These are phyloP conservation scores for Ramaria sp. DNA, from an alignment of 768 basidiomycete genomes.

Conservation along the genomic window DNA sequence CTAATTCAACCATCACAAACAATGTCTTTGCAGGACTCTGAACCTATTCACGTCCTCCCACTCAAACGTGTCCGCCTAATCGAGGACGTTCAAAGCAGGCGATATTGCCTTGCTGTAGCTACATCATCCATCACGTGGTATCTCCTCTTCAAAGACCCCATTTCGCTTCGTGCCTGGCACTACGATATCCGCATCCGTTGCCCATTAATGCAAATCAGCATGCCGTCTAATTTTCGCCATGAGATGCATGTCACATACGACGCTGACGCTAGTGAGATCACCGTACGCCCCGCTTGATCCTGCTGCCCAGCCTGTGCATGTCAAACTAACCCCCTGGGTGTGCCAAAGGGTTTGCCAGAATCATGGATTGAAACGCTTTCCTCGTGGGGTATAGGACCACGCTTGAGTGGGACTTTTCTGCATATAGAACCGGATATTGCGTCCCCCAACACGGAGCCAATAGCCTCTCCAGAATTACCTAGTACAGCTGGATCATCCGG, in stretches of 20 bases:
- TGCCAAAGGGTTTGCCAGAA: constrained; percentile 2
- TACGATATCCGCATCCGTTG: constrained; percentile 1
- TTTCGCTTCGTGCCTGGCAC: background rate
- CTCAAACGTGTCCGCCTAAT: background rate
- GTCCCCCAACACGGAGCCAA: background rate
- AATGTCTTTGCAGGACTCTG: background rate
- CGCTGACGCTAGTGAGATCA: background rate
- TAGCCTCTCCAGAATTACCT: background rate
- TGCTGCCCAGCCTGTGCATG: background rate
- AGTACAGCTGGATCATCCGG: background rate
- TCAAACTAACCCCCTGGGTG: background rate
- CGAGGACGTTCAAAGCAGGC: too few relatives aligned
- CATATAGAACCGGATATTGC: background rate
- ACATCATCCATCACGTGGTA: constrained; percentile 5
- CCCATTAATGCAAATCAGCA: constrained; percentile 5
- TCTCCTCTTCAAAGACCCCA: background rate
- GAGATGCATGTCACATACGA: constrained; percentile 6
- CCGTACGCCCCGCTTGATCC: background rate
- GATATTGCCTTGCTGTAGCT: background rate
- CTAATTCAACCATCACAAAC: background rate
- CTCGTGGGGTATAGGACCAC: background rate
- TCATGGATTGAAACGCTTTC: background rate
- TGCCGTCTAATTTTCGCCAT: background rate
- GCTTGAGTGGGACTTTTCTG: too few relatives aligned
- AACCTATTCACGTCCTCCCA: background rate